These are phyloP conservation scores for Dryas drummondii DNA, from an alignment of 306 rosid species.

Conservation along the genomic window DNA sequence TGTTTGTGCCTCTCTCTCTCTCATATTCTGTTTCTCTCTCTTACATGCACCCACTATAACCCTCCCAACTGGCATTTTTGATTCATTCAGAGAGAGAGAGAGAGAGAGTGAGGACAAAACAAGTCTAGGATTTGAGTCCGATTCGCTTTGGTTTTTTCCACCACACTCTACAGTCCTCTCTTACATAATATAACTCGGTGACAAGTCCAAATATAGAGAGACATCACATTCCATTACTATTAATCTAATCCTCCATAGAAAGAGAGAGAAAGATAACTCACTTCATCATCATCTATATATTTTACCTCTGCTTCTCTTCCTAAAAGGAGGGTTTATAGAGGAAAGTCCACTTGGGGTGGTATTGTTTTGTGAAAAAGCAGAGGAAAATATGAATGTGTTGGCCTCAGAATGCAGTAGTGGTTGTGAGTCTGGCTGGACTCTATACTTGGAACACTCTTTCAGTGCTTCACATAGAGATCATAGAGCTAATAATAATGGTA, in stretches of 20 bases:
- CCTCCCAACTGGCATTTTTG: slow-evolving; percentile 54
- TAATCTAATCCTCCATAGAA: not conserved
- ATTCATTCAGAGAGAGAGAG: slow-evolving; percentile 43
- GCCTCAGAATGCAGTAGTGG: slow-evolving; percentile 82
- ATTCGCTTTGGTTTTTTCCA: slow-evolving; percentile 41
- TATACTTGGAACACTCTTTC: slow-evolving; percentile 74
- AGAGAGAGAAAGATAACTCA: slow-evolving; percentile 14
- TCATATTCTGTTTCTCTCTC: slow-evolving; percentile 27
- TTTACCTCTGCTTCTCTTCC: slow-evolving; percentile 23
- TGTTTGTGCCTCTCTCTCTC: slow-evolving; percentile 27
- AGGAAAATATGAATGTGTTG: slow-evolving; percentile 51
- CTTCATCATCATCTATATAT: slow-evolving; percentile 24
- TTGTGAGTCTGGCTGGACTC: slow-evolving; percentile 98
- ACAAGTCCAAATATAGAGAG: slow-evolving; percentile 21
- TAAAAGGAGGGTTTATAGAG: slow-evolving; percentile 14
- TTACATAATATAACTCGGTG: slow-evolving; percentile 30
- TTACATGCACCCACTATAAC: slow-evolving; percentile 45
- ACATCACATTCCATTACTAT: slow-evolving; percentile 12
- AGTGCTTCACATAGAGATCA: slow-evolving; percentile 37
- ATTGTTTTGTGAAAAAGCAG: slow-evolving; percentile 5
- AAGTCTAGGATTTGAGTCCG: slow-evolving; percentile 44
- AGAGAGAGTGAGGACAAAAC: slow-evolving; percentile 57
- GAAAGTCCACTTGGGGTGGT: slow-evolving; percentile 18
- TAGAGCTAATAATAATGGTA: not conserved
- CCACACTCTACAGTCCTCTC: slow-evolving; percentile 24